Base-by-base conservation (phyloP, 768 basidiomycete genomes). In the Cyclocybe aegerita region DNA sequence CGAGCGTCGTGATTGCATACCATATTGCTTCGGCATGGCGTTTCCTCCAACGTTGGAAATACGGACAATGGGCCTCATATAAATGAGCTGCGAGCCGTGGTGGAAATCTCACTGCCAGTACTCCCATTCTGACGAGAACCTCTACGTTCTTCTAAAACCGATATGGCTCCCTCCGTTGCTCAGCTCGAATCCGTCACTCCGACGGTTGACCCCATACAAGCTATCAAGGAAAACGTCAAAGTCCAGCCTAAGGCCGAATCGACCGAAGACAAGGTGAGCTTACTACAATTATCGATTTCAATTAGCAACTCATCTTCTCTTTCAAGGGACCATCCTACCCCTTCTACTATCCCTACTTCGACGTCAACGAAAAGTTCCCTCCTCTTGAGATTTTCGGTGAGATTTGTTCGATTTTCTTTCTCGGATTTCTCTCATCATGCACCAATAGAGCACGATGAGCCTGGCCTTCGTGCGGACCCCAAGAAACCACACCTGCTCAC, bases 401-500 rank as follows among this genome's bases (percentile, higher is more conserved):
- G 69, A 38, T 33, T 33, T 11, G 9, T 16, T 17, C 11, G 31
- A 10, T 31, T 30, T n/a, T 33, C 37, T 16, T 12, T 16, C 33
- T 30, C 37, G 36, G 39, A 12, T 43, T 39, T 39, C 38, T 38
- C 11, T 10, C 9, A n/a, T 54, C 54, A 48, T 17, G 29, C 8
- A 31, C 35, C 31, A 12, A 10, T 41, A 72, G 77, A 77, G 10
- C 67, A 71, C 56, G 57, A 59, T 43, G 78, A 81, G 48, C 70
- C 75, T 7, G 79, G 79, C 23, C 48, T 60, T 6, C 72, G 73
- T 42, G 80, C 81, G 17, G 71, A 82, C 60, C 75, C 70, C 46
- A 65, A 71, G 32, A 82, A 82, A 54, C 79, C 79, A 31, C 68
- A 80, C 58, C 69, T 82, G 8, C 71, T 82, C 30, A 69, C 57